A percentile compares a stretch with the other conserved stretches of the same genome.
Evolutionary conservation across 805 yeast genomes (phyloP).

Genomic region (Wickerhamiella sorbophila): DNA sequence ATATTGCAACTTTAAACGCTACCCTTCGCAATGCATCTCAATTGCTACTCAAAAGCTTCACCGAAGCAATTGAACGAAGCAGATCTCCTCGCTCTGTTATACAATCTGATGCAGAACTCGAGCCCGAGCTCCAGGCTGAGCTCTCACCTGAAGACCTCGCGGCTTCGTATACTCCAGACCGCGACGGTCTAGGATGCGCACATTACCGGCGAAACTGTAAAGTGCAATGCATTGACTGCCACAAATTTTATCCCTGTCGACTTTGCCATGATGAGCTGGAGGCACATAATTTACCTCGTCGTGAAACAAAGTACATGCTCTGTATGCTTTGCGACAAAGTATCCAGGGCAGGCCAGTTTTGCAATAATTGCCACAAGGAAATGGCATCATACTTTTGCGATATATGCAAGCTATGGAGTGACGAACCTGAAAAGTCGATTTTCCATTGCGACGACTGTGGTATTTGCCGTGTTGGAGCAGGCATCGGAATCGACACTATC

Average conservation of each 20-base stretch:
- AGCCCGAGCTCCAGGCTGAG: neutral
- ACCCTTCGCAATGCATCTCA: conserved; percentile 12
- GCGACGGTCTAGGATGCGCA: conserved; percentile 48
- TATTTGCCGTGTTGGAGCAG: conserved; percentile 79
- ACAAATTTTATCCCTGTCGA: conserved; percentile 65
- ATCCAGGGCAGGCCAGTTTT: conserved; percentile 57
- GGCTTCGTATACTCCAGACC: neutral
- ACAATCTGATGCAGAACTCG: neutral
- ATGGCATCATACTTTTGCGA: conserved; percentile 68
- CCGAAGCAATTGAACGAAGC: conserved; percentile 1
- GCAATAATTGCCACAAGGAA: conserved; percentile 50
- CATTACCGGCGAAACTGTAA: conserved; percentile 80
- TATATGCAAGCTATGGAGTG: conserved; percentile 69
- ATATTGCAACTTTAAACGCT: conserved; percentile 12
- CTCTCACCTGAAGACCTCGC: neutral
- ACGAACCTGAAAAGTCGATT: conserved; percentile 55
- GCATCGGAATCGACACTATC: conserved; percentile 76
- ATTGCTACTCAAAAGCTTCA: neutral
- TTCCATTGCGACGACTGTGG: conserved; percentile 92
- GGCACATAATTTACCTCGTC: conserved; percentile 44
- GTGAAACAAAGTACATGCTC: conserved; percentile 49
- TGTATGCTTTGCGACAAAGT: conserved; percentile 72
- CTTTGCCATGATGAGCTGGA: conserved; percentile 67
- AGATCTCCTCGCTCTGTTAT: neutral
- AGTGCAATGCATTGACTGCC: conserved; percentile 63